phyloP scores from a whole-genome alignment of 78 protist genomes.

The Guillardia theta region DNA sequence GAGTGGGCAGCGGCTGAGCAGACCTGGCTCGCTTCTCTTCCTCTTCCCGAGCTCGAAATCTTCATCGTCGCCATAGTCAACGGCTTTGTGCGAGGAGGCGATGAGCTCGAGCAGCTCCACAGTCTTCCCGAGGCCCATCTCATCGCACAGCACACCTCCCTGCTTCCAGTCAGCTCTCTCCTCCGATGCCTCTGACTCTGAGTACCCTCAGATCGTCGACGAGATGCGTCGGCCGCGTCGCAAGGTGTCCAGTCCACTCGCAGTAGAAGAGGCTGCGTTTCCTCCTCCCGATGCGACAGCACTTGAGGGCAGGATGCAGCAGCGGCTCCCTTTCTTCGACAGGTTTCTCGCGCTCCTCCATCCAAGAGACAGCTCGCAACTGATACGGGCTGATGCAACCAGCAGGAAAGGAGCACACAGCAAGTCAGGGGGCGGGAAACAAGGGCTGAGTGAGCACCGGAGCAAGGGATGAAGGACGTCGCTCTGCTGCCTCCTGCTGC shows the following conservation, averaged over 20 bases:
- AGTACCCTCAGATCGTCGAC: not conserved
- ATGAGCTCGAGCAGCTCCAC: not conserved
- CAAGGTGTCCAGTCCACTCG: not conserved
- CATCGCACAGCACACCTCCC: constrained; percentile 15
- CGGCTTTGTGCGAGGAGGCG: not conserved
- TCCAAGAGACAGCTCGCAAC: too few relatives aligned
- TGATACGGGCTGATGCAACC: too few relatives aligned
- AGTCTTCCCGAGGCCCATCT: not conserved
- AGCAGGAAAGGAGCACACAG: too few relatives aligned
- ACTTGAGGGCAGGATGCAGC: too few relatives aligned
- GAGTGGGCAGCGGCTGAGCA: too few relatives aligned
- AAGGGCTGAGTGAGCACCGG: too few relatives aligned
- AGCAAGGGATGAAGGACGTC: too few relatives aligned
- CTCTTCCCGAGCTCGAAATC: not conserved
- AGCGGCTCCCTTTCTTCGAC: too few relatives aligned
- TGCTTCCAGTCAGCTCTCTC: not conserved
- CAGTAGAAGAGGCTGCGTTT: not conserved
- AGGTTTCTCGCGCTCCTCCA: too few relatives aligned
- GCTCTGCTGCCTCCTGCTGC: too few relatives aligned
- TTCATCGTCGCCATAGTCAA: not conserved
- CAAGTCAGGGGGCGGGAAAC: too few relatives aligned
- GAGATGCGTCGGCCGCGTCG: not conserved
- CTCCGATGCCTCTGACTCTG: not conserved
- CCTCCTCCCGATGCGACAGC: not conserved
- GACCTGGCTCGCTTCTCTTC: not conserved